Evolutionary conservation across 106 monocot species (phyloP).

Genomic region (Iris macrosiphon): DNA sequence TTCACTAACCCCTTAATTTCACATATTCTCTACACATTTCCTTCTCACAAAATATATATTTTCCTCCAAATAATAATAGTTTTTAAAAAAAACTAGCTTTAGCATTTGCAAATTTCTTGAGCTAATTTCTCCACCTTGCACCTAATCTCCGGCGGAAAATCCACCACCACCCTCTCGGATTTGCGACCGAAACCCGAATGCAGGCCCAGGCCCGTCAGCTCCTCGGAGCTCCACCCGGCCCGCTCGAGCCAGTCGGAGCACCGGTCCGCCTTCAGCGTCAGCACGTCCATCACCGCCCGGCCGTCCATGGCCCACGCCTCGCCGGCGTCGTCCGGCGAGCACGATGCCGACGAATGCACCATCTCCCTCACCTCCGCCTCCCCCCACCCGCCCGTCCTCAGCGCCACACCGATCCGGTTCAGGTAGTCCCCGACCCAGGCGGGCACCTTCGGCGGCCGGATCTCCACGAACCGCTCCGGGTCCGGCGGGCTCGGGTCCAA

Average conservation of each 20-base stretch:
- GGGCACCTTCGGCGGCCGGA: slow-evolving; percentile 28
- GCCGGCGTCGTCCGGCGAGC: background rate
- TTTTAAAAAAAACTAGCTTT: too few species aligned
- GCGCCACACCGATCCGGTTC: slow-evolving; percentile 42
- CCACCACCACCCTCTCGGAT: slow-evolving; percentile 16
- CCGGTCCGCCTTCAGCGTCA: slow-evolving; percentile 55
- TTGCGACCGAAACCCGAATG: slow-evolving; percentile 25
- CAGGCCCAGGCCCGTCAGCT: too few species aligned
- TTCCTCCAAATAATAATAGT: too few species aligned
- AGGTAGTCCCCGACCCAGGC: slow-evolving; percentile 63
- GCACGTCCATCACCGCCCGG: slow-evolving; percentile 39
- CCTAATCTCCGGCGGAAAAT: slow-evolving; percentile 36
- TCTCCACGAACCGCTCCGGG: slow-evolving; percentile 31
- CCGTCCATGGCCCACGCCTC: slow-evolving; percentile 12
- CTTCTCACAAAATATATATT: too few species aligned
- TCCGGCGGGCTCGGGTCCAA: slow-evolving; percentile 7
- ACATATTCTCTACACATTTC: too few species aligned
- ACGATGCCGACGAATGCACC: slow-evolving; percentile 22
- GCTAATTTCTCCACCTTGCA: slow-evolving; percentile 41
- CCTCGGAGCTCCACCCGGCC: slow-evolving; percentile 73
- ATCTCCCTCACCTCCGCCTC: slow-evolving; percentile 54
- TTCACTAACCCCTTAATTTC: too few species aligned
- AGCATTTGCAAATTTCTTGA: too few species aligned
- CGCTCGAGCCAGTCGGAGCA: slow-evolving; percentile 56
- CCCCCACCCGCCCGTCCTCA: slow-evolving; percentile 63